Base-by-base conservation (phyloP, 106 monocot genomes). In the Acorus gramineus region DNA sequence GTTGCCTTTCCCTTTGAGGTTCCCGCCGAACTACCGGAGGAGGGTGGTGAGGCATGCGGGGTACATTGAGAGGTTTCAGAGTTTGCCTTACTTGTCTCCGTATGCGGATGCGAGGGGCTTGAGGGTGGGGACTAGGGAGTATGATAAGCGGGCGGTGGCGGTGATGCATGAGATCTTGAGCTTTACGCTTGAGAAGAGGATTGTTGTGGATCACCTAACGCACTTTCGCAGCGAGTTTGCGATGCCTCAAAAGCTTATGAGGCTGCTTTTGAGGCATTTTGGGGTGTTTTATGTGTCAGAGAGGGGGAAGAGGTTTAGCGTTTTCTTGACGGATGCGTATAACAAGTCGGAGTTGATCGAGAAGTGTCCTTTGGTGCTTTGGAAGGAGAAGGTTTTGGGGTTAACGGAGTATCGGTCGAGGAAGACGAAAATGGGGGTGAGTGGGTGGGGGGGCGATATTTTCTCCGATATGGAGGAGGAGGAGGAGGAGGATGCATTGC, bases 241-340 rank as follows among this genome's bases (percentile, higher is more conserved):
- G 52, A 90, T 96, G 95, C 90, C 90, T 5, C 95, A 96, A 61
- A 96, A 90, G 52, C 60, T 95, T 64, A 95, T 90, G 94, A 81
- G 94, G 74, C 69, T 95, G 60, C 78, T 95, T 7, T 66, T 95
- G 78, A 95, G 87, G 73, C 90, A 95, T 55, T 84, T 74, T 62
- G 94, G 82, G 10, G 87, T 95, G 13, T 96, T 90, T 76, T 90
- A 96, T 71, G 87, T 87, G 57, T 96, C 90, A 56, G 89, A 90
- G 72, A 82, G 95, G 69, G 87, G 90, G n/a, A 96, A 90, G 68
- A 57, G 84, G 51, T 67, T 83, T 55, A 84, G 84, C 63, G 90
- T 87, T 3, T 90, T 87, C 61, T 69, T 96, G 61, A 96, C 70
- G 0, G 87, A 85, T 74, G 84, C 95, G 55, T 96, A 96, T 69